Conservation (phyloP, 768 basidiomycete genomes). For the Paxillus rubicundulus region DNA sequence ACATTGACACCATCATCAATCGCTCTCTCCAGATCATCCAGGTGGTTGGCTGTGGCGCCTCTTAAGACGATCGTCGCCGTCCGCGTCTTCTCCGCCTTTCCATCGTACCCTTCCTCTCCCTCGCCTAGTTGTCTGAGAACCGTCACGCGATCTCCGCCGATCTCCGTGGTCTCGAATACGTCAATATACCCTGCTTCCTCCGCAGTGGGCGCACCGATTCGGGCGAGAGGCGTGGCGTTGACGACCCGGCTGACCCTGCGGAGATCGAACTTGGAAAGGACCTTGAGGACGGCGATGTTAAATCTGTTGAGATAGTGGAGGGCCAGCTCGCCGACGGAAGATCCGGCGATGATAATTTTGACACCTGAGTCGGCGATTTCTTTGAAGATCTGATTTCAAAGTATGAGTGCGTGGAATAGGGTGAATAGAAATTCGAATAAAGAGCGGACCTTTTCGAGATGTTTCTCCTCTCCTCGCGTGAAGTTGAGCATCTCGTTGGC, state of each 20-base stretch:
- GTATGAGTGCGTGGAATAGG: background rate
- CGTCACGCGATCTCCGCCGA: constrained; percentile 97
- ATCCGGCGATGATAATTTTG: constrained; percentile 90
- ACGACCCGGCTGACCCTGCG: constrained; percentile 92
- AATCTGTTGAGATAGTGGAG: constrained; percentile 94
- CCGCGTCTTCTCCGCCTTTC: constrained; percentile 65
- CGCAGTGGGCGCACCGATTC: constrained; percentile 91
- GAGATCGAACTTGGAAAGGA: constrained; percentile 96
- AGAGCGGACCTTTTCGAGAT: constrained; percentile 74
- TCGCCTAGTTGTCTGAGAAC: constrained; percentile 81
- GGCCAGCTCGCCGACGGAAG: constrained; percentile 91
- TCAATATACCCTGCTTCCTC: constrained; percentile 96
- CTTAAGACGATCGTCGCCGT: constrained; percentile 95
- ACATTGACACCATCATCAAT: constrained; percentile 97
- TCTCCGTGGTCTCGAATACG: constrained; percentile 91
- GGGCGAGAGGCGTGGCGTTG: constrained; percentile 93
- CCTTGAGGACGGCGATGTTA: constrained; percentile 93
- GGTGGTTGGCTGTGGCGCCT: constrained; percentile 89
- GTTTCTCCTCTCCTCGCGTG: constrained; percentile 92
- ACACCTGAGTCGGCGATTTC: constrained; percentile 97
- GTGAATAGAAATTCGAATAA: background rate
- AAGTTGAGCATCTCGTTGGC: constrained; percentile 98
- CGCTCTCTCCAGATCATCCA: constrained; percentile 95
- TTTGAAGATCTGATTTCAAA: constrained; percentile 77
- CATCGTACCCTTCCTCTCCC: constrained; percentile 64